These are phyloP conservation scores for Solanum pinnatisectum DNA, from an alignment of 257 asterid species.

Conservation along the genomic window DNA sequence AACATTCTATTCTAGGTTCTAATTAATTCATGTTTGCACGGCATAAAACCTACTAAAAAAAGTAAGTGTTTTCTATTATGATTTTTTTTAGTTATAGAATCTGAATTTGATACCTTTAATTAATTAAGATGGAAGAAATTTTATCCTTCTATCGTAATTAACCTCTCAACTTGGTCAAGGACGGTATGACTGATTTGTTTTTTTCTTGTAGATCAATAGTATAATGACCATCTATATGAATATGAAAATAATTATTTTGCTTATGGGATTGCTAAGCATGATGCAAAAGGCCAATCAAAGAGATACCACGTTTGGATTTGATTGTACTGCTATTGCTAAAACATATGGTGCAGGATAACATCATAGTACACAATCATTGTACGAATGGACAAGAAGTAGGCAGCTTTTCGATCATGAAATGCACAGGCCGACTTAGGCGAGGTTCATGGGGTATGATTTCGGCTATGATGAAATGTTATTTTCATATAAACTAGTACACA, in stretches of 20 bases:
- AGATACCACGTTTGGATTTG: background rate
- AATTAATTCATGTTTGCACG: background rate
- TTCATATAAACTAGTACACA: background rate
- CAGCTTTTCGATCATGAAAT: background rate
- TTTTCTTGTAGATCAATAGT: background rate
- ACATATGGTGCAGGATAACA: background rate
- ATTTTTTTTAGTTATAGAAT: background rate
- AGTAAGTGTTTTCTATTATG: background rate
- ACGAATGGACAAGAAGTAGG: background rate
- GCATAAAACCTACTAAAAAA: background rate
- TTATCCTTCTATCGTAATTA: background rate
- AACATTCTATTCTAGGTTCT: background rate
- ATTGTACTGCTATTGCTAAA: background rate
- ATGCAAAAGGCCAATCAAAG: background rate
- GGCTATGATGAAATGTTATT: background rate
- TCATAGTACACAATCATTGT: background rate
- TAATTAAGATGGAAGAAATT: background rate
- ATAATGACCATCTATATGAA: background rate
- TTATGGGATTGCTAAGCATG: background rate
- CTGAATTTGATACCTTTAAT: background rate
- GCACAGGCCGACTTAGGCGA: rapidly evolving
- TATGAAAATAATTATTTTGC: background rate
- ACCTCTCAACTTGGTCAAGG: background rate
- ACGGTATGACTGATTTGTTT: background rate
- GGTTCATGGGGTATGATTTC: too few species aligned